A percentile compares a stretch with the other conserved stretches of the same genome.
phyloP scores from a whole-genome alignment of 192 early-diverging fungal species.

The Gorgonomyces haynaldii region DNA sequence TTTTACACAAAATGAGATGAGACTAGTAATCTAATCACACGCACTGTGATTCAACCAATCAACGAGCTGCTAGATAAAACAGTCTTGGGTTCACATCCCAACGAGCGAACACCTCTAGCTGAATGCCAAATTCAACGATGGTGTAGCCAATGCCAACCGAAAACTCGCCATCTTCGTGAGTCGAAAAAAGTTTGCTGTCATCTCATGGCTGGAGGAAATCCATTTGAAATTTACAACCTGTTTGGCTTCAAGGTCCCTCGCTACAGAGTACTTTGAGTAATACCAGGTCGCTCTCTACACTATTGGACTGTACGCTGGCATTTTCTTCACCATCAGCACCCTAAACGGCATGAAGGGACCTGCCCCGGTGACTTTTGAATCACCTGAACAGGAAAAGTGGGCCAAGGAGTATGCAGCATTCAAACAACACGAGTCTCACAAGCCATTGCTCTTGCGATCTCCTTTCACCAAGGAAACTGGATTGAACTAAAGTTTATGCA shows the following conservation, averaged over 20 bases:
- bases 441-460: slow-evolving; percentile 15
- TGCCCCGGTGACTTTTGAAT: slow-evolving; percentile 22
- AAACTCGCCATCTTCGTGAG: no score
- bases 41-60: no score
- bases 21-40: no score
- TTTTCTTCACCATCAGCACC: slow-evolving; percentile 23
- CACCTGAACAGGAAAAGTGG: slow-evolving; percentile 32
- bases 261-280: slow-evolving; percentile 26
- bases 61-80: no score
- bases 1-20: no score
- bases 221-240: slow-evolving; percentile 31
- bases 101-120: no score
- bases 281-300: slow-evolving; percentile 27
- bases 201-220: slow-evolving; percentile 30
- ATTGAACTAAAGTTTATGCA: background rate
- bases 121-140: no score
- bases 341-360: slow-evolving; percentile 18
- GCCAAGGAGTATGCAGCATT: slow-evolving; percentile 31
- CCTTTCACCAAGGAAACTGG: background rate
- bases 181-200: no score
- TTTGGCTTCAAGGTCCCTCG: slow-evolving; percentile 26
- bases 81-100: no score
- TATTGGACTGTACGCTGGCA: slow-evolving; percentile 24
- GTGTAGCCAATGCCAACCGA: no score
- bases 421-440: slow-evolving; percentile 26